Evolutionary conservation across 2,329 filamentous ascomycete genomes (phyloP).

Genomic region (Penicillium sp.): DNA sequence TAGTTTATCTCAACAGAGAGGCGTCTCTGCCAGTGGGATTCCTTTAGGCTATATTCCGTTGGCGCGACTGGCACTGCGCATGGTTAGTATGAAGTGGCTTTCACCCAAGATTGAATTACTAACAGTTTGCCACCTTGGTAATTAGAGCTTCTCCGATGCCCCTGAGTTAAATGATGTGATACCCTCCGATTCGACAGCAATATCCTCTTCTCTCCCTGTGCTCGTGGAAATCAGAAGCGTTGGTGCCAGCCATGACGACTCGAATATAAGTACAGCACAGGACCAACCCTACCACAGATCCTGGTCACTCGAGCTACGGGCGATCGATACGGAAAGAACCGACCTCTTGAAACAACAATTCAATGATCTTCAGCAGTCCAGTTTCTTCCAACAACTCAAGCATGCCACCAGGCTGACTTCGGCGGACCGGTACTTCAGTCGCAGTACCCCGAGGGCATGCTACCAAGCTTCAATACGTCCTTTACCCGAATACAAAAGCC

Average conservation of each 20-base stretch:
- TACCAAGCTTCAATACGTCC: constrained; percentile 32
- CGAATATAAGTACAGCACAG: background rate
- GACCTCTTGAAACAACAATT: constrained; percentile 20
- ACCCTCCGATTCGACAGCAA: background rate
- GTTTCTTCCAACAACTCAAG: constrained; percentile 25
- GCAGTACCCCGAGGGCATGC: constrained; percentile 24
- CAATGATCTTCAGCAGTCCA: constrained; percentile 13
- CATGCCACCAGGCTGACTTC: constrained; percentile 20
- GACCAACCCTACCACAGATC: constrained; percentile 1
- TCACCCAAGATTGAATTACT: background rate
- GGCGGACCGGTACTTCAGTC: constrained; percentile 27
- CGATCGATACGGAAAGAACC: constrained; percentile 12
- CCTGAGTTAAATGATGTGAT: background rate
- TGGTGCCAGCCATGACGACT: background rate
- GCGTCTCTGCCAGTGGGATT: constrained; percentile 14
- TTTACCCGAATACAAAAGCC: constrained; percentile 16
- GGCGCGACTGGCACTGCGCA: constrained; percentile 26
- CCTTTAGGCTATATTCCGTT: constrained; percentile 36
- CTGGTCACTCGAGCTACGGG: constrained; percentile 22
- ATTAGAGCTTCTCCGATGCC: constrained; percentile 19
- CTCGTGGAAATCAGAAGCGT: constrained; percentile 13
- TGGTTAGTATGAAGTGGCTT: constrained; percentile 28
- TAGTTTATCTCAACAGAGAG: constrained; percentile 18
- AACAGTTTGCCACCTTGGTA: constrained; percentile 3
- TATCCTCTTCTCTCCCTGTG: constrained; percentile 18